These are phyloP conservation scores for Gigaspora rosea DNA, from an alignment of 192 early-diverging fungal genomes.

Conservation along the genomic window DNA sequence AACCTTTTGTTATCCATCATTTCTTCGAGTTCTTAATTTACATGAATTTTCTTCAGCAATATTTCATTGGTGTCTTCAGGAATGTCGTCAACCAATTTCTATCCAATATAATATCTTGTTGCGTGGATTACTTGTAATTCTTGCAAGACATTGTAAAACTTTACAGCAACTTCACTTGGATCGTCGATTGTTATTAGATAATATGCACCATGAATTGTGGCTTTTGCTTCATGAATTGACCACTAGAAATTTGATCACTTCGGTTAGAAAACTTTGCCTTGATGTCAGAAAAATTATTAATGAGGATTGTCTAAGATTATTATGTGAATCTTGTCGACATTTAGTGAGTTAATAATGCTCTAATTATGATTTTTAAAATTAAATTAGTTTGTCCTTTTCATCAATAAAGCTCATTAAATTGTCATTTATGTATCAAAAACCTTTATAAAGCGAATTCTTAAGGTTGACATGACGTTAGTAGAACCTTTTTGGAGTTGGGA, in stretches of 20 bases:
- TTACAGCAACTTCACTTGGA: background rate
- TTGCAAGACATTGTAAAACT: background rate
- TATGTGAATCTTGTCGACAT: background rate
- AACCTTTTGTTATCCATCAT: constrained; percentile 17
- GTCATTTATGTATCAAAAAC: background rate
- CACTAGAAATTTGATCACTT: background rate
- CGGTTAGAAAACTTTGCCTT: background rate
- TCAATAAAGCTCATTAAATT: background rate
- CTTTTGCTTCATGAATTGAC: background rate
- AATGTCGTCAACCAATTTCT: constrained; percentile 16
- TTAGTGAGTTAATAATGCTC: background rate
- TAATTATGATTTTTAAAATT: background rate
- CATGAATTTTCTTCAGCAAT: constrained; percentile 4
- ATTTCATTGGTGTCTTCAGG: constrained; percentile 10
- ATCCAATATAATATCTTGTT: constrained; percentile 4
- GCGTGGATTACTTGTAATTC: background rate
- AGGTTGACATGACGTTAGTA: background rate
- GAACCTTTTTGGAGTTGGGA: constrained; percentile 1
- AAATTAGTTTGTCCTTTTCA: background rate
- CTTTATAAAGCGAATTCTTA: background rate
- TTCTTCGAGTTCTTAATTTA: background rate
- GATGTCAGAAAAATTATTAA: constrained; percentile 7
- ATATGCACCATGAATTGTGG: constrained; percentile 14
- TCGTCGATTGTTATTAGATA: constrained; percentile 1
- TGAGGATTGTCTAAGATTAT: constrained; percentile 6